These are phyloP conservation scores for Saccharum hybrid DNA, from an alignment of 202 grass and related monocot species.

Conservation along the genomic window DNA sequence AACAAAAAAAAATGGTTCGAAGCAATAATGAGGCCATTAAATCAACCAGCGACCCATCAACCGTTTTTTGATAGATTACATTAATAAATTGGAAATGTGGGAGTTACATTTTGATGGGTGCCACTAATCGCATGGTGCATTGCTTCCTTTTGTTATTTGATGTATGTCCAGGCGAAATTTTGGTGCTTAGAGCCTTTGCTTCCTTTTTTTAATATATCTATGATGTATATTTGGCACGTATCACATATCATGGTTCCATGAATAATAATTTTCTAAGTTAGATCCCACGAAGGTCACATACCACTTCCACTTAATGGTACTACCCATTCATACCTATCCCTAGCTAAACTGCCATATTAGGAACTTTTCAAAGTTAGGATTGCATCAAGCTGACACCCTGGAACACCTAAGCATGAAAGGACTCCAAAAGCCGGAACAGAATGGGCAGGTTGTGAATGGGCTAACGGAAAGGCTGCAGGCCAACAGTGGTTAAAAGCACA, in stretches of 20 bases:
- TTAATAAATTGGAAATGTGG: not conserved
- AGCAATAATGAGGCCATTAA: conserved; percentile 24
- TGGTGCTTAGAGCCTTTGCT: not conserved
- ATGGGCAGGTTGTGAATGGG: not conserved
- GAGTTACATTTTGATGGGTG: not conserved
- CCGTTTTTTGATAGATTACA: conserved; percentile 3
- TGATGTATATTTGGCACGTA: conserved; percentile 36
- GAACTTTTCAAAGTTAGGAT: conserved; percentile 14
- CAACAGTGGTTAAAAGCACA: not conserved
- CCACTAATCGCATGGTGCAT: conserved; percentile 12
- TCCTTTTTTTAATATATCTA: conserved; percentile 13
- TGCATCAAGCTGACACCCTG: not conserved
- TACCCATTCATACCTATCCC: conserved; percentile 13
- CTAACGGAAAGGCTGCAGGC: not conserved
- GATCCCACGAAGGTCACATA: conserved; percentile 15
- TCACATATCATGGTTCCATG: conserved; percentile 20
- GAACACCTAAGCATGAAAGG: conserved; percentile 4
- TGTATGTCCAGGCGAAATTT: conserved; percentile 25
- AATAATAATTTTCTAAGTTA: conserved; percentile 22
- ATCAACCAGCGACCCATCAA: conserved; percentile 10
- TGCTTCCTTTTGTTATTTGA: conserved; percentile 35
- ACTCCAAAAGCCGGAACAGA: conserved; percentile 5
- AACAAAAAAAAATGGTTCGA: conserved; percentile 17
- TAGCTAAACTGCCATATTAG: conserved; percentile 6
- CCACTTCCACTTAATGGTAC: not conserved